A percentile compares a stretch with the other conserved stretches of the same genome.
phyloP scores from a whole-genome alignment of 2,329 filamentous ascomycete genomes.

The Camptophora hylomeconis region DNA sequence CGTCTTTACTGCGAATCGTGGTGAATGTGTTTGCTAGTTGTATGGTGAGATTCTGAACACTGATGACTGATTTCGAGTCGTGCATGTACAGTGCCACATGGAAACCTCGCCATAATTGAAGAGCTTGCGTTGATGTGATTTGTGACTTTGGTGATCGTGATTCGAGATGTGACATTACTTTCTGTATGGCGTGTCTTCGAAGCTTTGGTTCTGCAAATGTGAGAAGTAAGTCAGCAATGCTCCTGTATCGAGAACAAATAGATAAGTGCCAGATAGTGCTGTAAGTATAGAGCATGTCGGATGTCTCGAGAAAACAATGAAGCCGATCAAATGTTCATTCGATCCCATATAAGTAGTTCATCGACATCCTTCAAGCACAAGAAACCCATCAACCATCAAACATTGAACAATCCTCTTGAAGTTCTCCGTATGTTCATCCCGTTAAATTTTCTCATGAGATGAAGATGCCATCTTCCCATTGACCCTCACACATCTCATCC shows the following conservation, averaged over 20 bases:
- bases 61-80: conserved; percentile 15
- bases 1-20: conserved; percentile 7
- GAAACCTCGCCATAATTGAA: conserved; percentile 17
- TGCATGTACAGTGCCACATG: conserved; percentile 18
- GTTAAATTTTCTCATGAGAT: not conserved
- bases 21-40: conserved; percentile 11
- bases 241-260: not conserved
- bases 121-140: conserved; percentile 12
- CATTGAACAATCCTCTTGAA: too few species aligned
- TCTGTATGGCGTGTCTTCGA: conserved; percentile 11
- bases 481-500: not conserved
- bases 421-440: too few species aligned
- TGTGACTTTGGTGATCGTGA: conserved; percentile 7
- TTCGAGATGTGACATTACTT: conserved; percentile 10
- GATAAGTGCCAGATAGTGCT: not conserved
- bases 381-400: too few species aligned
- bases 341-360: too few species aligned
- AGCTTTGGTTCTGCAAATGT: conserved; percentile 8
- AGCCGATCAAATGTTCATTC: too few species aligned
- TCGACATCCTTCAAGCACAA: too few species aligned
- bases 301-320: too few species aligned
- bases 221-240: not conserved
- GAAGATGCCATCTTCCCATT: not conserved
- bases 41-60: conserved; percentile 14
- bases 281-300: not conserved